phyloP scores from a whole-genome alignment of 805 yeast genomes.

The Metschnikowia cerradonensis region DNA sequence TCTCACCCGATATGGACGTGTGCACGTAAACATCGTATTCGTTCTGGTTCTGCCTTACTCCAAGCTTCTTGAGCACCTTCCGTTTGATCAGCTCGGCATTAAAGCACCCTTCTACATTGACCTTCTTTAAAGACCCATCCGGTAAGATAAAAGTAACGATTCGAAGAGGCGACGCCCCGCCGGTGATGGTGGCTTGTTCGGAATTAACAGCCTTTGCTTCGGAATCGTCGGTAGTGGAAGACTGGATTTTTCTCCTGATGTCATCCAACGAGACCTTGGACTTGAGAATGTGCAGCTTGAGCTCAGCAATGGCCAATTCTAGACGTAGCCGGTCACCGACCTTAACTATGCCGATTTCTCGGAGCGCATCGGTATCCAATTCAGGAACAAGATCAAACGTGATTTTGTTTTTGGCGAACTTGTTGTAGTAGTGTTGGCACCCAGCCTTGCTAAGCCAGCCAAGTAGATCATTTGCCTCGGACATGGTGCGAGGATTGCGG shows the following conservation, averaged over 20 bases:
- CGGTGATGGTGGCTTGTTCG: not conserved
- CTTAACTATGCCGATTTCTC: slow-evolving; percentile 67
- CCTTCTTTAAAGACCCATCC: slow-evolving; percentile 65
- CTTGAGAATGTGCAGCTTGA: slow-evolving; percentile 25
- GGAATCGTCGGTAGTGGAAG: not conserved
- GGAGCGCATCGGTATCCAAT: slow-evolving; percentile 59
- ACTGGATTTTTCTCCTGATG: slow-evolving; percentile 2
- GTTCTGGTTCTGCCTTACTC: slow-evolving; percentile 40
- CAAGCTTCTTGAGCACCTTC: slow-evolving; percentile 58
- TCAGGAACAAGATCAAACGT: slow-evolving; percentile 54
- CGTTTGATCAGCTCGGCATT: slow-evolving; percentile 75
- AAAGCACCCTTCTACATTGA: slow-evolving; percentile 74
- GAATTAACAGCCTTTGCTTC: not conserved
- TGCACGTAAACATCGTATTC: slow-evolving; percentile 61
- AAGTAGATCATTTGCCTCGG: slow-evolving; percentile 24
- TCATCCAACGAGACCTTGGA: slow-evolving; percentile 12
- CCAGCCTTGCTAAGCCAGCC: slow-evolving; percentile 34
- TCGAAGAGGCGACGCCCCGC: slow-evolving; percentile 8
- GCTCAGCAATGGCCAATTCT: slow-evolving; percentile 50
- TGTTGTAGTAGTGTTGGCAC: slow-evolving; percentile 32
- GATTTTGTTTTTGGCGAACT: slow-evolving; percentile 48
- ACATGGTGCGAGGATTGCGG: slow-evolving; percentile 3
- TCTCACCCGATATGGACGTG: slow-evolving; percentile 23
- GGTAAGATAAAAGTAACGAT: slow-evolving; percentile 64
- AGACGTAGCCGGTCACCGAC: slow-evolving; percentile 81